phyloP scores from a whole-genome alignment of 2,329 filamentous ascomycete genomes.

The Didymella lethalis region DNA sequence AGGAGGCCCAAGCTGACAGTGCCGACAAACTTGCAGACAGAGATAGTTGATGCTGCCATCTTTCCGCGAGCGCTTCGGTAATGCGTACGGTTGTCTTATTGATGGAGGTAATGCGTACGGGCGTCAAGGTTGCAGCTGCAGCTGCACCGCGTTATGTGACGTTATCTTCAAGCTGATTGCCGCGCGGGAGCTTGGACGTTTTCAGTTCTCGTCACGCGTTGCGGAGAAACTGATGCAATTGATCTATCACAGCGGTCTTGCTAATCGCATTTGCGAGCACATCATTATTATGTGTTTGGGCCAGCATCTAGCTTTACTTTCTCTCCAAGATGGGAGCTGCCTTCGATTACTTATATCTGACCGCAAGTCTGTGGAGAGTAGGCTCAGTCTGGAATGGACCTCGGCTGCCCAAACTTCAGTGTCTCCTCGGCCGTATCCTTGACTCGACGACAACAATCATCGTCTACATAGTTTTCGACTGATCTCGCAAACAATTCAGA shows the following conservation, averaged over 20 bases:
- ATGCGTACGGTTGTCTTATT: background rate
- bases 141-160: conserved; percentile 15
- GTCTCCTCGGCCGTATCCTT: conserved; percentile 32
- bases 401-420: conserved; percentile 28
- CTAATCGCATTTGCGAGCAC: background rate
- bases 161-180: conserved; percentile 36
- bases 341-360: background rate
- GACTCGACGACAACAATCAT: conserved; percentile 25
- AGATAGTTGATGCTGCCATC: conserved; percentile 74
- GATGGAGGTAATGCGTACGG: conserved; percentile 7
- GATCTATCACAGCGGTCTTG: background rate
- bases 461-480: conserved; percentile 11
- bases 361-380: conserved; percentile 12
- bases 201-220: background rate
- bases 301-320: background rate
- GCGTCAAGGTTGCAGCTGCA: conserved; percentile 2
- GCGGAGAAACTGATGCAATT: conserved; percentile 8
- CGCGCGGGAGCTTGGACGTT: conserved; percentile 4
- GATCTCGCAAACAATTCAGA: background rate
- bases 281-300: background rate
- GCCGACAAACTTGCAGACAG: conserved; percentile 89
- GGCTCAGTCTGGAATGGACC: conserved; percentile 25
- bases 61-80: conserved; percentile 13
- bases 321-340: background rate
- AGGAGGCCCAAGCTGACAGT: conserved; percentile 87